Evolutionary conservation across 2,329 filamentous ascomycete genomes (phyloP).

Genomic region (Ilyonectria mors-panacis): DNA sequence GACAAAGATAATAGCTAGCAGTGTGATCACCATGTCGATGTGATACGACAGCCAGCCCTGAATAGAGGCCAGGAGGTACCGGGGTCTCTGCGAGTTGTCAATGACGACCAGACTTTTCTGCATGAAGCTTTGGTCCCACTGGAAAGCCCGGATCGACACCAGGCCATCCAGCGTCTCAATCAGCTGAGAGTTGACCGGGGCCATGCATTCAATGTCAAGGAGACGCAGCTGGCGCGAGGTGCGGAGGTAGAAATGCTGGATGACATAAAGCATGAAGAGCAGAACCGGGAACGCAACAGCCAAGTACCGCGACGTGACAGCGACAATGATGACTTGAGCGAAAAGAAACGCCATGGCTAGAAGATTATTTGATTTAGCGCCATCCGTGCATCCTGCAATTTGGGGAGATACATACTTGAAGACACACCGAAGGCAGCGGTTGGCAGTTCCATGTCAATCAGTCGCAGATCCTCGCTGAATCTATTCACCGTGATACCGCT

Average conservation of each 20-base stretch:
- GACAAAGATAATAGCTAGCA: slow-evolving; percentile 39
- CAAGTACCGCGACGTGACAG: slow-evolving; percentile 51
- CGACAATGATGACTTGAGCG: slow-evolving; percentile 39
- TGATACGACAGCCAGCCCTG: slow-evolving; percentile 67
- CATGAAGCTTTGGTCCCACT: slow-evolving; percentile 60
- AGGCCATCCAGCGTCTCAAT: slow-evolving; percentile 63
- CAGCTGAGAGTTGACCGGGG: slow-evolving; percentile 54
- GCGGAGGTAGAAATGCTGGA: slow-evolving; percentile 41
- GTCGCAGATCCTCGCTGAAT: slow-evolving; percentile 41
- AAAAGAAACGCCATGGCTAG: slow-evolving; percentile 12
- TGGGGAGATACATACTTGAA: slow-evolving; percentile 6
- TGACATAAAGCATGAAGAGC: slow-evolving; percentile 46
- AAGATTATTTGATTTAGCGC: background rate
- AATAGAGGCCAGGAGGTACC: slow-evolving; percentile 65
- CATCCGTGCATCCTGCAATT: background rate
- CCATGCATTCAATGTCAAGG: slow-evolving; percentile 55
- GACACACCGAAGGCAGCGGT: slow-evolving; percentile 38
- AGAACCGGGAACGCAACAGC: slow-evolving; percentile 51
- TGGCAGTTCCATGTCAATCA: slow-evolving; percentile 44
- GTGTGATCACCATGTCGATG: slow-evolving; percentile 58
- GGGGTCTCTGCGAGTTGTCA: slow-evolving; percentile 64
- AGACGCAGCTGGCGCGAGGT: slow-evolving; percentile 57
- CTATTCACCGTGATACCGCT: slow-evolving; percentile 42
- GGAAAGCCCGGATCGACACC: slow-evolving; percentile 64
- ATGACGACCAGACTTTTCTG: slow-evolving; percentile 59